Evolutionary conservation across 2,329 filamentous ascomycete species (phyloP), one percentile per base, ranked within the genome.

Genomic region (Aureobasidium musti): DNA sequence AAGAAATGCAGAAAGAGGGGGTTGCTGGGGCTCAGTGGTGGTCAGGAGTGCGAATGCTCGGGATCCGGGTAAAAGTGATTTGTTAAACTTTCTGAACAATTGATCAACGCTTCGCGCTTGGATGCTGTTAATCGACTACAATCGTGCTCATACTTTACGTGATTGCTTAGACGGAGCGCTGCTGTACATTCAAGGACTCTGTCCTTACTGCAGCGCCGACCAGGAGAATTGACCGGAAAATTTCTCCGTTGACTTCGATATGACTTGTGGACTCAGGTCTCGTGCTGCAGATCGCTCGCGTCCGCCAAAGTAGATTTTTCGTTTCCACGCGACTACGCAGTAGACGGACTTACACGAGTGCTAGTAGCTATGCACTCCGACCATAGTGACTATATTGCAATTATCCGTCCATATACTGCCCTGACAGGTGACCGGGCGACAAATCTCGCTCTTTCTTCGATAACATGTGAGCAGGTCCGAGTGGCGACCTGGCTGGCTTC

Each of bases 31-130:
- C 45, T 59, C 54, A 10, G 17, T 3, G 3, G 26, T 28, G 19
- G 30, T 49, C 19, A 21, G 13, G 13, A 28, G 45, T 23, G 28
- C 21, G 14, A 39, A 21, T n/a, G 28, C 21, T 63, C 33, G 45
- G 45, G 45, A 17, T 10, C 52, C 59, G 30, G 59, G 21, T 39
- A 50, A 28, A 50, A 26, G 28, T 49, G 43, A 50, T 63, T 41
- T 50, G 45, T 52, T 52, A 39, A 63, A 45, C 30, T 52, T 63
- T 52, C 21, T 26, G 33, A 30, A 5, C 54, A 19, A 47, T n/a
- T 63, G 43, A 63, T 39, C 33, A n/a, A 63, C 35, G 57, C 57
- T 39, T 39, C 13, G 5, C 23, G 59, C 59, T 39, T 17, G 35
- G 57, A 52, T 63, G n/a, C n/a, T 47, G 26, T 37, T 37, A 35